phyloP scores from a whole-genome alignment of 495 filamentous ascomycete genomes.

The Trichocladium antarcticum region DNA sequence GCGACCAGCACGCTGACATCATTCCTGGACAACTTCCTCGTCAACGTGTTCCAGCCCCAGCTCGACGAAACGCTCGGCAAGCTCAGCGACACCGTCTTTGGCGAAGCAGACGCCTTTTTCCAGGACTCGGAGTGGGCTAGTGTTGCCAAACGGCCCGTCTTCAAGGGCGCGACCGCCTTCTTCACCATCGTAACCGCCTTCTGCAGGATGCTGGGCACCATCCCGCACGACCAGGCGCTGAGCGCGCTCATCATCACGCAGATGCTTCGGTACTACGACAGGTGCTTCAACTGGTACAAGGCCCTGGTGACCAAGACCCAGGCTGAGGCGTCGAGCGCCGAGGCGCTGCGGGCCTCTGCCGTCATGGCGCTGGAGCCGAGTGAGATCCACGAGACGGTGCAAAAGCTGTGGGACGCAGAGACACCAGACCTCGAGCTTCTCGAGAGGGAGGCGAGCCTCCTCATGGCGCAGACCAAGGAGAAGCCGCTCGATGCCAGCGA shows the following conservation, averaged over 20 bases:
- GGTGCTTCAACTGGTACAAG: conserved; percentile 85
- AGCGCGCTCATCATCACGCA: conserved; percentile 81
- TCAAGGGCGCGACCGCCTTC: conserved; percentile 85
- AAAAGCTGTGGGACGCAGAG: conserved; percentile 50
- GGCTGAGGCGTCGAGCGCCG: conserved; percentile 27
- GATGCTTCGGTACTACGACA: conserved; percentile 80
- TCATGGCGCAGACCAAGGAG: conserved; percentile 54
- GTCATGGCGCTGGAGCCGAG: conserved; percentile 52
- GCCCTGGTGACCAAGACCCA: conserved; percentile 49
- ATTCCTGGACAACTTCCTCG: conserved; percentile 94
- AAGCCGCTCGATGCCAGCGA: conserved; percentile 58
- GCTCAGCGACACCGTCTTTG: conserved; percentile 68
- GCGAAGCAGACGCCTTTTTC: conserved; percentile 76
- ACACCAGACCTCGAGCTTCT: conserved; percentile 34
- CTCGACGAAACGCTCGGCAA: conserved; percentile 91
- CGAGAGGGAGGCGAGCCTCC: conserved; percentile 55
- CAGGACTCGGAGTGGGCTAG: conserved; percentile 72
- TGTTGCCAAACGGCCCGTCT: conserved; percentile 71
- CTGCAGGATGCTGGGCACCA: conserved; percentile 86
- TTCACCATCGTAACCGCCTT: conserved; percentile 78
- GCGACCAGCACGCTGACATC: conserved; percentile 79
- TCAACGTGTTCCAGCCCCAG: conserved; percentile 96
- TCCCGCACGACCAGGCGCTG: conserved; percentile 94
- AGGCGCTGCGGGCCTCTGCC: conserved; percentile 59
- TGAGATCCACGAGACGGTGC: conserved; percentile 54